Evolutionary conservation across 2,329 filamentous ascomycete genomes (phyloP), one percentile per base, ranked within the genome.

Genomic region (Canariomyces notabilis): DNA sequence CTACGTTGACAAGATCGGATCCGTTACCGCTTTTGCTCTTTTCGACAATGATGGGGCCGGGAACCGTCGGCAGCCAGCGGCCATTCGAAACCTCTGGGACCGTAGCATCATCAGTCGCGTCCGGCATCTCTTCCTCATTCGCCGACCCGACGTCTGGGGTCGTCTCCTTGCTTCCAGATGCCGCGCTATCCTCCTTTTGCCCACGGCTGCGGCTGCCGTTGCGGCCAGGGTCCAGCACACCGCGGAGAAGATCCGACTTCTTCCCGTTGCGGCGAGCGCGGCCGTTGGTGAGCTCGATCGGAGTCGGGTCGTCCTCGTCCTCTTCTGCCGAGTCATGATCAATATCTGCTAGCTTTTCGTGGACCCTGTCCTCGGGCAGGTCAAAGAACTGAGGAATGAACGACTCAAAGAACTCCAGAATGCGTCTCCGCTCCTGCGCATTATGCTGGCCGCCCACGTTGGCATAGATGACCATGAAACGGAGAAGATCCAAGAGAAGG

Each of bases 101-200:
- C 49, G 69, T 62, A 26, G 71, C 65, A 51, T 86, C 75, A 43
- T 86, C 75, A 8, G 72, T 69, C 3, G 68, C 76, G 54, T 84
- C 82, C 5, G 71, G 73, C 70, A 82, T 80, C 26, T 93, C 88
- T 52, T 91, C 87, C 57, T 93, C 87, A 44, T 79, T 84, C 21
- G 79, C 80, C 1, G 86, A 90, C n/a, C 74, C 80, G 18, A 83
- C 79, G 59, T 94, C 90, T 0, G 93, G 91, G 0, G 90, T 95
- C 1, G 86, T 89, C 57, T 93, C 89, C 59, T 94, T 89, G 68
- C 88, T 95, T 12, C 79, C 83, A 19, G 85, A 83, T 2, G 80
- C 80, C n/a, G 80, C 73, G 57, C 85, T 91, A 51, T 85, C 87
- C 53, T 93, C 87, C 59, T 93, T 90, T 43, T 89, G 83, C 37